phyloP scores from a whole-genome alignment of 1,139 yeast species.

The Saccharomyces hybrid region DNA sequence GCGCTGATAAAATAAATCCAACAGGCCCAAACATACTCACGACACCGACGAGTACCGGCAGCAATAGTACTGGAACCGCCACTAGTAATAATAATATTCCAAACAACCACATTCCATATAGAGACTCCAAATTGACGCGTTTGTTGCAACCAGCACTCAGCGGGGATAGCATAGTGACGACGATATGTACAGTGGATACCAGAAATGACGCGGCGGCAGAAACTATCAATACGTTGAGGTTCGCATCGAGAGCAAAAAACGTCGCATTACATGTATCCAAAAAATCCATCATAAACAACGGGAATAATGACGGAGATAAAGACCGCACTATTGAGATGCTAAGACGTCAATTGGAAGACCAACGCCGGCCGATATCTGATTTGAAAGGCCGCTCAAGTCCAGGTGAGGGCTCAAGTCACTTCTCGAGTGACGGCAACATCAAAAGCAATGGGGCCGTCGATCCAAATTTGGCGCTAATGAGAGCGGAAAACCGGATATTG shows the following conservation, averaged over 20 bases:
- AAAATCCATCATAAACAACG: slow-evolving; percentile 25
- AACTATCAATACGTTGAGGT: slow-evolving; percentile 77
- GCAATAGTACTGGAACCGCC: slow-evolving; percentile 9
- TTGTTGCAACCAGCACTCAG: slow-evolving; percentile 85
- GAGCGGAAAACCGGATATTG: slow-evolving; percentile 24
- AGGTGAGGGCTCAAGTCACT: neutral
- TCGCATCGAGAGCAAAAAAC: slow-evolving; percentile 90
- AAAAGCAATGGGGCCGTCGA: slow-evolving; percentile 4
- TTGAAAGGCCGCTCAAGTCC: slow-evolving; percentile 10
- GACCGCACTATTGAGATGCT: slow-evolving; percentile 41
- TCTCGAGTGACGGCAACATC: slow-evolving; percentile 2
- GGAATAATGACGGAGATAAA: slow-evolving; percentile 33
- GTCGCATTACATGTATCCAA: slow-evolving; percentile 62
- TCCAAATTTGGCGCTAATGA: slow-evolving; percentile 10
- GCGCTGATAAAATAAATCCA: slow-evolving; percentile 32
- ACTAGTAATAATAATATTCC: slow-evolving; percentile 8
- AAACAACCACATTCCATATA: slow-evolving; percentile 66
- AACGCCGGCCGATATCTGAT: slow-evolving; percentile 32
- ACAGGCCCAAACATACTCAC: neutral
- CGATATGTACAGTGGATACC: slow-evolving; percentile 74
- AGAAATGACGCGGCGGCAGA: slow-evolving; percentile 56
- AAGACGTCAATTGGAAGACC: slow-evolving; percentile 36
- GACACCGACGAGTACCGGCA: slow-evolving; percentile 20
- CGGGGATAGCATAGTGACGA: slow-evolving; percentile 78
- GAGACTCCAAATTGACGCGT: slow-evolving; percentile 87